Percentiles rank a stretch among this genome's conserved stretches.
phyloP scores from a whole-genome alignment of 176 grass and related monocot species.

The Thalia dealbata region DNA sequence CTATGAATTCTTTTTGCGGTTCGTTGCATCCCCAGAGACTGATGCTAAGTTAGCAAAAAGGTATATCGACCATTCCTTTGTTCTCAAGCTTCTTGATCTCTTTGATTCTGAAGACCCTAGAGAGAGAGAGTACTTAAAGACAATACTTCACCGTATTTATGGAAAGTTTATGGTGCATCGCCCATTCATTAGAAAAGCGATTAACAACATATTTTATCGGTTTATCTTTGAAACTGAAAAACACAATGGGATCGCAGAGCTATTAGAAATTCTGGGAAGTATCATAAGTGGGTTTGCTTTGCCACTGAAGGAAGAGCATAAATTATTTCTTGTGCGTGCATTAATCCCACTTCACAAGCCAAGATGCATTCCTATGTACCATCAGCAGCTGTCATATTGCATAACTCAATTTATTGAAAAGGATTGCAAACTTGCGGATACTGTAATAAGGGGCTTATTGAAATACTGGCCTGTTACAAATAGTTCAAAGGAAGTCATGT shows the following conservation, averaged over 20 bases:
- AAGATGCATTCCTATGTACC: conserved; percentile 16
- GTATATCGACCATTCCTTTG: conserved; percentile 26
- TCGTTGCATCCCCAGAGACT: conserved; percentile 24
- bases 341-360: conserved; percentile 28
- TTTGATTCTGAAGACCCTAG: conserved; percentile 29
- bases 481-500: conserved; percentile 27
- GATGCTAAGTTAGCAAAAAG: conserved; percentile 28
- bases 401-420: conserved; percentile 31
- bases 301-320: conserved; percentile 24
- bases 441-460: conserved; percentile 25
- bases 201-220: conserved; percentile 26
- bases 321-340: conserved; percentile 21
- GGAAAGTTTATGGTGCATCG: conserved; percentile 30
- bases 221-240: conserved; percentile 24
- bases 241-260: conserved; percentile 22
- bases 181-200: conserved; percentile 23
- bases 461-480: conserved; percentile 28
- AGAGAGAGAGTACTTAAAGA: conserved; percentile 27
- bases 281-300: conserved; percentile 27
- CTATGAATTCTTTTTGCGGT: conserved; percentile 21
- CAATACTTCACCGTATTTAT: conserved; percentile 24
- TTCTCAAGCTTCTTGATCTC: conserved; percentile 27
- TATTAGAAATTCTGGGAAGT: conserved; percentile 25
- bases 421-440: conserved; percentile 22
- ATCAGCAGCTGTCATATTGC: conserved; percentile 27